Conservation (phyloP, 2,329 filamentous ascomycete genomes). For the Sporothrix pseudoabietina region DNA sequence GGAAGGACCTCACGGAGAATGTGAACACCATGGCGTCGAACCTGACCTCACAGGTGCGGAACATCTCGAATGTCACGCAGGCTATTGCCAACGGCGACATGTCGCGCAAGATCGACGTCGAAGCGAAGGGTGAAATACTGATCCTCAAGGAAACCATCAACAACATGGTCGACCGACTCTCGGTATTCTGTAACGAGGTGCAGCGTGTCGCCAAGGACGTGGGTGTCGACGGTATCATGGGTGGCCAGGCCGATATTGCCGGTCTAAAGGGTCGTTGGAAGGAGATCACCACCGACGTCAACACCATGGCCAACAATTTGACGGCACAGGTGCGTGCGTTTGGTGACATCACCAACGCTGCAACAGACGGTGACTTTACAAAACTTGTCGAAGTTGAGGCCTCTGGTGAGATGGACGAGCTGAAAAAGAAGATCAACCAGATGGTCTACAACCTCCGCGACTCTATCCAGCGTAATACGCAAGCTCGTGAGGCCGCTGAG, state of each 20-base stretch:
- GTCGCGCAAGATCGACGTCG: constrained; percentile 92
- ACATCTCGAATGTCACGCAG: constrained; percentile 91
- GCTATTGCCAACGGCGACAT: constrained; percentile 95
- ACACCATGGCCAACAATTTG: constrained; percentile 79
- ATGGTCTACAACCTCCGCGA: constrained; percentile 97
- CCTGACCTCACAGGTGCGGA: constrained; percentile 74
- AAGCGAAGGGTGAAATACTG: constrained; percentile 92
- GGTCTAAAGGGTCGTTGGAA: constrained; percentile 95
- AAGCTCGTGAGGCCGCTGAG: constrained; percentile 88
- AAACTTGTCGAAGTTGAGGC: constrained; percentile 96
- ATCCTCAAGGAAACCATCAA: constrained; percentile 96
- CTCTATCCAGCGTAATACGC: constrained; percentile 94
- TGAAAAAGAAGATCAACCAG: constrained; percentile 98
- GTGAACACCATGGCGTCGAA: constrained; percentile 77
- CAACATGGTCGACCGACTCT: constrained; percentile 95
- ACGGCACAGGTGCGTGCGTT: constrained; percentile 98
- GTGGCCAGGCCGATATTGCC: constrained; percentile 91
- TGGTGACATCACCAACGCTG: constrained; percentile 96
- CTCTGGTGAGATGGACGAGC: constrained; percentile 97
- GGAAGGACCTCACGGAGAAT: constrained; percentile 94
- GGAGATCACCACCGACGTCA: constrained; percentile 95
- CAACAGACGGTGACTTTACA: constrained; percentile 95
- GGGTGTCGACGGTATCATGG: constrained; percentile 97
- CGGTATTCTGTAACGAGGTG: constrained; percentile 94
- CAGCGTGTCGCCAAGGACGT: constrained; percentile 96